Evolutionary conservation across 73 alveolate genomes (phyloP).

Genomic region (Paramecium caudatum): DNA sequence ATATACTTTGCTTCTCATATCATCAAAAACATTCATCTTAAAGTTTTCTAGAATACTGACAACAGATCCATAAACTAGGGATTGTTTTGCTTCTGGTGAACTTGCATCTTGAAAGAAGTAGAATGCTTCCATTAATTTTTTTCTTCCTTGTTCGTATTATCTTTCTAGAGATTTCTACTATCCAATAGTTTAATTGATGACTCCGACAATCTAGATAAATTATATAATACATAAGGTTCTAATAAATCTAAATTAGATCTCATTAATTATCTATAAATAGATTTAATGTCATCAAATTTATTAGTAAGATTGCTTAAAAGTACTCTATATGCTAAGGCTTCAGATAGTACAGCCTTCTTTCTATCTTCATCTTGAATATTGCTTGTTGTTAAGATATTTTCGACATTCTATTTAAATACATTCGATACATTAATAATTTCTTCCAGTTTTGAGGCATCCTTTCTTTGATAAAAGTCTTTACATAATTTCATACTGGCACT

Average conservation of each 20-base stretch:
- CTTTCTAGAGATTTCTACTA: constrained; percentile 52
- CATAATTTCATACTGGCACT: constrained; percentile 40
- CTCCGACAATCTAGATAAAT: neutral
- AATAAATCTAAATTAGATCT: constrained; percentile 13
- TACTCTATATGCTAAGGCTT: neutral
- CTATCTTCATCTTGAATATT: constrained; percentile 11
- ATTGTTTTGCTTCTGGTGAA: constrained; percentile 3
- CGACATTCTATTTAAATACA: neutral
- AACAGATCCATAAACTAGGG: constrained; percentile 38
- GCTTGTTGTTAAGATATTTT: neutral
- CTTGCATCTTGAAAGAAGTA: constrained; percentile 13
- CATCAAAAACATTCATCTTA: constrained; percentile 51
- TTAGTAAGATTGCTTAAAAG: neutral
- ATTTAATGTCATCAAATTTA: neutral
- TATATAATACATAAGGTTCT: neutral
- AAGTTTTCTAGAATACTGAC: constrained; percentile 61
- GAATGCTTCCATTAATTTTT: constrained; percentile 46
- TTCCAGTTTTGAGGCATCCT: neutral
- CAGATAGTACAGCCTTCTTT: neutral
- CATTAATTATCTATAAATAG: neutral
- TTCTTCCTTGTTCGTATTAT: constrained; percentile 44
- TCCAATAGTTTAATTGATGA: constrained; percentile 20
- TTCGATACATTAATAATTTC: neutral
- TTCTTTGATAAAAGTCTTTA: neutral
- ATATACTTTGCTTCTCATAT: constrained; percentile 60